phyloP scores from a whole-genome alignment of 2,329 filamentous ascomycete genomes.

The Pezicula radicicola region DNA sequence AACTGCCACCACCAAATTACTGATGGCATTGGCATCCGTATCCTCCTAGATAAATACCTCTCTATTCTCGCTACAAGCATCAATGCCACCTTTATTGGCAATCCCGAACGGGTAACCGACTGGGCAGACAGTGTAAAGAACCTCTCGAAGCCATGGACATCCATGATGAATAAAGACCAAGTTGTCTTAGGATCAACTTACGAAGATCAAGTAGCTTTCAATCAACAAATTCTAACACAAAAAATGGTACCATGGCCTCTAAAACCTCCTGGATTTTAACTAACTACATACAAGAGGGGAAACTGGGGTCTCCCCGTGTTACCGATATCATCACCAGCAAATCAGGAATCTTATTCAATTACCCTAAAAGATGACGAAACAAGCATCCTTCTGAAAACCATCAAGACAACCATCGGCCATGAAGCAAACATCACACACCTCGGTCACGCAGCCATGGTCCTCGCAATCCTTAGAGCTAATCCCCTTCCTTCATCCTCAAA shows the following conservation, averaged over 20 bases:
- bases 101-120: neutral
- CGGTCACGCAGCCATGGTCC: conserved; percentile 10
- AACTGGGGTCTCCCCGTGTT: conserved; percentile 12
- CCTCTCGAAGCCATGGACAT: conserved; percentile 17
- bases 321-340: neutral
- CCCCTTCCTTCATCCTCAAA: neutral
- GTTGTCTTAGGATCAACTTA: conserved; percentile 8
- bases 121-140: conserved; percentile 13
- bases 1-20: conserved; percentile 18
- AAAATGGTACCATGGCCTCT: conserved; percentile 8
- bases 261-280: neutral
- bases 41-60: conserved; percentile 16
- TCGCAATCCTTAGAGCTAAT: conserved; percentile 5
- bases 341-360: conserved; percentile 13
- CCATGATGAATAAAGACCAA: conserved; percentile 11
- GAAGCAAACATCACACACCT: conserved; percentile 15
- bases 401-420: conserved; percentile 6
- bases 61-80: conserved; percentile 6
- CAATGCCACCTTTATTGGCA: neutral
- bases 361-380: conserved; percentile 6
- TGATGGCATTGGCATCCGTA: conserved; percentile 19
- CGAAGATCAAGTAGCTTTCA: conserved; percentile 3
- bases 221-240: conserved; percentile 8
- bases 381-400: conserved; percentile 3
- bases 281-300: conserved; percentile 3